Evolutionary conservation across 179 eudicot genomes (phyloP).

Genomic region (Heliamphora pulchella): DNA sequence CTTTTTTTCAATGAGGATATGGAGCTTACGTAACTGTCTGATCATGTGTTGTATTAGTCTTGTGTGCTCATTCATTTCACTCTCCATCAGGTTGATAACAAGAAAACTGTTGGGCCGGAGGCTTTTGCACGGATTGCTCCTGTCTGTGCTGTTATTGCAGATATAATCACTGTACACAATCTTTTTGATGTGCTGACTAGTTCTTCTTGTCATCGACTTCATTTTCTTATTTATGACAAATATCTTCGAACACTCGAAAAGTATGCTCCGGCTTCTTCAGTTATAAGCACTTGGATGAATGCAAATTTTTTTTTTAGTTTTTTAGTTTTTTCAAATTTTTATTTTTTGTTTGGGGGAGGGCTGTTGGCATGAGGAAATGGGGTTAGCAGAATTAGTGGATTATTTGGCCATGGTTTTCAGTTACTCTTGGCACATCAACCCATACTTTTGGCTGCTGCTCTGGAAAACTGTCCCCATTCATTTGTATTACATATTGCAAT

Average conservation of each 20-base stretch:
- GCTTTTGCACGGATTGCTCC: conserved; percentile 85
- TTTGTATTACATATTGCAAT: background rate
- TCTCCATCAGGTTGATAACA: conserved; percentile 51
- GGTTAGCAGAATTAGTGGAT: conserved; percentile 24
- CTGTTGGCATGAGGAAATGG: too few relatives aligned
- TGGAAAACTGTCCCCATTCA: background rate
- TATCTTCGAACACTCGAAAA: conserved; percentile 71
- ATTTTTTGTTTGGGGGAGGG: background rate
- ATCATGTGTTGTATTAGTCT: conserved; percentile 52
- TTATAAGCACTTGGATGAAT: background rate
- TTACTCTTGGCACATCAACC: conserved; percentile 2
- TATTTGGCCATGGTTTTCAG: background rate
- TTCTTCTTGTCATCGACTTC: conserved; percentile 63
- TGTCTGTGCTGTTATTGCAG: conserved; percentile 64
- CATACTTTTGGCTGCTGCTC: conserved; percentile 5
- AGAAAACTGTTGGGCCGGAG: conserved; percentile 70
- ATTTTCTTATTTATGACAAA: conserved; percentile 75
- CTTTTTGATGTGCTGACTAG: conserved; percentile 74
- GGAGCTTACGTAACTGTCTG: conserved; percentile 8
- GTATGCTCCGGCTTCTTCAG: conserved; percentile 31
- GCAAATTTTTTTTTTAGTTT: background rate
- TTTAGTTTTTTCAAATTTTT: background rate
- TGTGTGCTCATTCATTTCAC: conserved; percentile 35
- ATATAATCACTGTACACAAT: conserved; percentile 63
- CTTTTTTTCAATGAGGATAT: background rate